Evolutionary conservation across 495 filamentous ascomycete species (phyloP).

Genomic region (Neurospora sp.): DNA sequence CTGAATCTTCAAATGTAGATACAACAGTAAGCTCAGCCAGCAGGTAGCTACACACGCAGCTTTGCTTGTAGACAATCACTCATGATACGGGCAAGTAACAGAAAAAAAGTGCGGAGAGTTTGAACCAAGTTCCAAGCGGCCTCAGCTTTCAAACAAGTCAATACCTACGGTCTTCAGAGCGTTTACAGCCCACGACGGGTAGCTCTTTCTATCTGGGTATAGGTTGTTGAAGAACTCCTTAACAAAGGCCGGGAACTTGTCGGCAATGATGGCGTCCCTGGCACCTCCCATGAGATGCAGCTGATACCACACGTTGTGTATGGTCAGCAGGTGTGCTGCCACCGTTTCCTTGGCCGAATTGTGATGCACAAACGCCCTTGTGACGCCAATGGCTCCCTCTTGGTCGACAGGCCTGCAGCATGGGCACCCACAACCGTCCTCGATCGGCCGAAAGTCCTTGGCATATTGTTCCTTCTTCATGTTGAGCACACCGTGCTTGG

Average conservation of each 20-base stretch:
- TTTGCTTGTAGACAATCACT: background rate
- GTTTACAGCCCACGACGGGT: slow-evolving; percentile 75
- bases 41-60: background rate
- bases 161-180: slow-evolving; percentile 80
- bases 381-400: slow-evolving; percentile 68
- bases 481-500: slow-evolving; percentile 69
- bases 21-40: background rate
- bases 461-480: slow-evolving; percentile 67
- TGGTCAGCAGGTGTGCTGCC: slow-evolving; percentile 84
- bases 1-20: background rate
- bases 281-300: slow-evolving; percentile 68
- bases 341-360: slow-evolving; percentile 89
- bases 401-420: slow-evolving; percentile 59
- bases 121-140: background rate
- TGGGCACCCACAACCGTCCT: slow-evolving; percentile 66
- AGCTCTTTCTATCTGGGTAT: slow-evolving; percentile 56
- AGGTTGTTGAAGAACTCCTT: slow-evolving; percentile 63
- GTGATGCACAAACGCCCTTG: slow-evolving; percentile 84
- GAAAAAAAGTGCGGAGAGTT: background rate
- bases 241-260: slow-evolving; percentile 71
- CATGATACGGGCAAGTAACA: background rate
- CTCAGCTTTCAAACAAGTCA: slow-evolving; percentile 45
- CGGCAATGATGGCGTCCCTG: slow-evolving; percentile 71
- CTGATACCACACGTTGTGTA: slow-evolving; percentile 92
- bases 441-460: slow-evolving; percentile 72